Conservation (phyloP, 202 grass and related monocot species). For the Saccharum hybrid region DNA sequence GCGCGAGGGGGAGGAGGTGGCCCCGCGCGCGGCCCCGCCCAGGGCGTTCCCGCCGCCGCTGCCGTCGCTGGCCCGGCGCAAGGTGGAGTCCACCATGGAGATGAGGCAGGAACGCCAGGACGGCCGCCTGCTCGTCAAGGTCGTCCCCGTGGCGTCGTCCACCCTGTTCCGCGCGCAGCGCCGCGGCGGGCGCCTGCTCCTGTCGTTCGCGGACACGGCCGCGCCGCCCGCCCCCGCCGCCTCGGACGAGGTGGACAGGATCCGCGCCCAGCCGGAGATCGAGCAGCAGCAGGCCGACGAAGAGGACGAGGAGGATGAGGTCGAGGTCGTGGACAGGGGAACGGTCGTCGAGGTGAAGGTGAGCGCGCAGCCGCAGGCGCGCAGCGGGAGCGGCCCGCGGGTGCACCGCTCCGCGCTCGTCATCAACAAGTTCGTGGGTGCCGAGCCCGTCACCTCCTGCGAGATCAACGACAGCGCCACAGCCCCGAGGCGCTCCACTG, state of each 20-base stretch:
- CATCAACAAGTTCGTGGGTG: conserved; percentile 77
- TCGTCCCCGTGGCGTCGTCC: conserved; percentile 52
- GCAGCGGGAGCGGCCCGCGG: conserved; percentile 31
- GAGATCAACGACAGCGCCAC: not conserved
- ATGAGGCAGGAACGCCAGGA: conserved; percentile 64
- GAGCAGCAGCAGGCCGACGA: conserved; percentile 33
- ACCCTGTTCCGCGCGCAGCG: conserved; percentile 66
- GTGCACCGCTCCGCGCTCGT: conserved; percentile 70
- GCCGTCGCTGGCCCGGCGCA: conserved; percentile 59
- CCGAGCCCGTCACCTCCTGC: conserved; percentile 36
- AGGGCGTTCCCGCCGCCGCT: conserved; percentile 66
- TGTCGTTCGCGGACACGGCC: conserved; percentile 57
- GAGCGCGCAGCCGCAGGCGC: conserved; percentile 60
- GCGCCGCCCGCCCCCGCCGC: not conserved
- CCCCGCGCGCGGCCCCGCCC: not conserved
- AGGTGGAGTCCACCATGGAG: conserved; percentile 45
- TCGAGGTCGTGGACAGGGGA: conserved; percentile 72
- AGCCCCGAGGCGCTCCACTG: not conserved
- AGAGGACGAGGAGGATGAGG: conserved; percentile 55
- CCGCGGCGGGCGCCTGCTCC: conserved; percentile 55
- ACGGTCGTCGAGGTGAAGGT: conserved; percentile 69
- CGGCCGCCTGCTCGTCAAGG: conserved; percentile 62
- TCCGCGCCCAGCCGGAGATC: not conserved
- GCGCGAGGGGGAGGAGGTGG: conserved; percentile 30
- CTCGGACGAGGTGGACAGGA: conserved; percentile 15